These are phyloP conservation scores for Fusarium transvaalense DNA, from an alignment of 2,329 filamentous ascomycete genomes.

Conservation along the genomic window DNA sequence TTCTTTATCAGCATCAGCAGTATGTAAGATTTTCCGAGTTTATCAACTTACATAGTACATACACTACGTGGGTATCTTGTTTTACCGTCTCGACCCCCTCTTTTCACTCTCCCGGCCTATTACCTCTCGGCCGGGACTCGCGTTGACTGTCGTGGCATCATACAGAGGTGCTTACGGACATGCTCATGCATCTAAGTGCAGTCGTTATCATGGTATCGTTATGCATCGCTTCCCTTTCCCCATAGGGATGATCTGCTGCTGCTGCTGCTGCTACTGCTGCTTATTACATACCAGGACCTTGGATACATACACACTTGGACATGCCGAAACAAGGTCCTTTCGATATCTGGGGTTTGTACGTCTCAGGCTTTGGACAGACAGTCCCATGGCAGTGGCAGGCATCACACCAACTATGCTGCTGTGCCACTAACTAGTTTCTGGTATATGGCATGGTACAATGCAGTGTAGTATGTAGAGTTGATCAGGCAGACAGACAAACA, in stretches of 20 bases:
- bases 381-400: constrained; percentile 33
- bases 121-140: constrained; percentile 25
- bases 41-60: constrained; percentile 21
- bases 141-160: constrained; percentile 32
- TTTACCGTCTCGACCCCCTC: constrained; percentile 23
- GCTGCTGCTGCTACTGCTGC: constrained; percentile 8
- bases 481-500: not conserved
- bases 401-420: constrained; percentile 33
- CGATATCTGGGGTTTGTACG: constrained; percentile 19
- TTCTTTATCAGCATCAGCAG: constrained; percentile 27
- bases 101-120: constrained; percentile 10
- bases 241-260: constrained; percentile 35
- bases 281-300: constrained; percentile 6
- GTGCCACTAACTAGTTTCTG: constrained; percentile 27
- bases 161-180: constrained; percentile 24
- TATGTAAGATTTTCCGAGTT: constrained; percentile 25
- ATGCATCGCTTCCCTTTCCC: constrained; percentile 32
- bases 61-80: constrained; percentile 31
- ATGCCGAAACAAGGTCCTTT: constrained; percentile 31
- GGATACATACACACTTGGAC: not conserved
- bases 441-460: constrained; percentile 6
- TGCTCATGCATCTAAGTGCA: constrained; percentile 25
- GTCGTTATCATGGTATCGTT: constrained; percentile 15
- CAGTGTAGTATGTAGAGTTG: not conserved
- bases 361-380: constrained; percentile 29